Conservation (phyloP, 768 basidiomycete genomes). For the Xerocomus potaroensis region DNA sequence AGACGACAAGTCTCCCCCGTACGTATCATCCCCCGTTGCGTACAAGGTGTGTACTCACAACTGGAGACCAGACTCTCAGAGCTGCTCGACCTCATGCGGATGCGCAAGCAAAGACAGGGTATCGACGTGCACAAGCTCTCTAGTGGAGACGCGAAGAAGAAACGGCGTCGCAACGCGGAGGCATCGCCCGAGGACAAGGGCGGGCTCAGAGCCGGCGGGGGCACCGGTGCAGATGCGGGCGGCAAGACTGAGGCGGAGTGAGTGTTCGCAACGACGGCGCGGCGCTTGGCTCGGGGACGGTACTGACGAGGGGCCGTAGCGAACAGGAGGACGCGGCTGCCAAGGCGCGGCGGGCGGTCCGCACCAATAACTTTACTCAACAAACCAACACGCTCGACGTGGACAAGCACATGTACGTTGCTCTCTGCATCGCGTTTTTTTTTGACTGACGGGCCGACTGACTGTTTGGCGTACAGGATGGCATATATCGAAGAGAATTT, state of each 20-base stretch:
- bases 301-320: conserved; percentile 25
- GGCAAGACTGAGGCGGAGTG: conserved; percentile 47
- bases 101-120: conserved; percentile 69
- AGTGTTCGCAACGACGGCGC: conserved; percentile 13
- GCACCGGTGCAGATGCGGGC: not conserved
- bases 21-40: conserved; percentile 23
- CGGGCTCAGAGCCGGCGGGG: conserved; percentile 50
- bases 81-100: conserved; percentile 76
- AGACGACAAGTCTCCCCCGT: conserved; percentile 45
- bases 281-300: no score
- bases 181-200: conserved; percentile 41
- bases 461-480: conserved; percentile 62
- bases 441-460: not conserved
- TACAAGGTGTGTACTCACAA: no score
- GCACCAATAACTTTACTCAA: conserved; percentile 92
- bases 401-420: conserved; percentile 92
- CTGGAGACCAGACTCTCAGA: conserved; percentile 81
- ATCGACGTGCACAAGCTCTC: conserved; percentile 84
- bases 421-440: not conserved
- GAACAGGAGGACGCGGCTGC: conserved; percentile 66
- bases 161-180: conserved; percentile 51
- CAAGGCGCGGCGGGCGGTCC: conserved; percentile 67
- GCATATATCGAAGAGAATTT: conserved; percentile 96
- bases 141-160: conserved; percentile 77
- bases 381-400: conserved; percentile 95